These are phyloP conservation scores for Beauveria scarabaeidicola DNA, from an alignment of 2,329 filamentous ascomycete genomes.

Conservation along the genomic window DNA sequence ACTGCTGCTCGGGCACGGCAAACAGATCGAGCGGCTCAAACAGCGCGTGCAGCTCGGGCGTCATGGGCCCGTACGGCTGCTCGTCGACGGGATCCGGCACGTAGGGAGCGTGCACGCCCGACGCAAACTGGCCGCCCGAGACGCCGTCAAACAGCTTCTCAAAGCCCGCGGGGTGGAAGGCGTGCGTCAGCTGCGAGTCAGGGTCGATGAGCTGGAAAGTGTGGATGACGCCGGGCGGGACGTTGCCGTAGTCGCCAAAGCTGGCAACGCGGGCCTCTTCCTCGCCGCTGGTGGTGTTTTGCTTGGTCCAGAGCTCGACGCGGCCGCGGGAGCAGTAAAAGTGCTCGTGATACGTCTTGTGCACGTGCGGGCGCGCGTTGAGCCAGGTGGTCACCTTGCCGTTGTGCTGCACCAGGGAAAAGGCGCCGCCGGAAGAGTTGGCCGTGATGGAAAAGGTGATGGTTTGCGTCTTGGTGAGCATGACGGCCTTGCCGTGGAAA, in stretches of 20 bases:
- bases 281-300: slow-evolving; percentile 10
- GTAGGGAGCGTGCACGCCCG: slow-evolving; percentile 13
- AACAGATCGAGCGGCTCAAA: slow-evolving; percentile 15
- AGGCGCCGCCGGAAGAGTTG: slow-evolving; percentile 18
- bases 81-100: slow-evolving; percentile 12
- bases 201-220: slow-evolving; percentile 18
- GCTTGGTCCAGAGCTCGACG: slow-evolving; percentile 17
- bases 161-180: slow-evolving; percentile 18
- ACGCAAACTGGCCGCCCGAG: slow-evolving; percentile 12
- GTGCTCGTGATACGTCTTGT: slow-evolving; percentile 15
- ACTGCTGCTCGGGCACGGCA: slow-evolving; percentile 11
- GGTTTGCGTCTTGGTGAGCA: slow-evolving; percentile 16
- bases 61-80: slow-evolving; percentile 14
- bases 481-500: slow-evolving; percentile 16
- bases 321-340: slow-evolving; percentile 17
- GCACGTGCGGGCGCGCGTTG: slow-evolving; percentile 16
- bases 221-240: slow-evolving; percentile 16
- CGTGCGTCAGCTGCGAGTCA: slow-evolving; percentile 17
- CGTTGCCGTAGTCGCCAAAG: slow-evolving; percentile 16
- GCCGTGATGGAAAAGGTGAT: slow-evolving; percentile 17
- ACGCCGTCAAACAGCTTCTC: slow-evolving; percentile 16
- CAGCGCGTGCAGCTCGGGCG: slow-evolving; percentile 7
- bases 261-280: slow-evolving; percentile 17
- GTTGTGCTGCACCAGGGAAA: slow-evolving; percentile 17
- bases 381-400: slow-evolving; percentile 13